Percentiles rank a stretch among this genome's conserved stretches.
These are phyloP conservation scores for Sugiyamaella chiloensis DNA, from an alignment of 805 yeast genomes.

Conservation along the genomic window DNA sequence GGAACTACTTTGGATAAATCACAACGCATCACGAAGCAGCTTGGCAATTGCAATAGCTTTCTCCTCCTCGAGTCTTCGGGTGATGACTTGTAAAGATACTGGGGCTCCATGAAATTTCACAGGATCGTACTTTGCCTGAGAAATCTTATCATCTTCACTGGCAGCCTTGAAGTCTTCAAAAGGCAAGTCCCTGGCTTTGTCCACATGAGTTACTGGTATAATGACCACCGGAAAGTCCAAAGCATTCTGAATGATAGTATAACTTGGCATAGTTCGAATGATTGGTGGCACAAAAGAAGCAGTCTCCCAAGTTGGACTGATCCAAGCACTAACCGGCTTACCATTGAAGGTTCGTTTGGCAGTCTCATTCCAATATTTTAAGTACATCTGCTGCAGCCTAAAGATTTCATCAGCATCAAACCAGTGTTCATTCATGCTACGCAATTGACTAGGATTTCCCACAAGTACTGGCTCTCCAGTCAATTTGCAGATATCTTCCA, in stretches of 20 bases:
- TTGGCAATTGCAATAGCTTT: constrained; percentile 41
- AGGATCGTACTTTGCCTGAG: constrained; percentile 41
- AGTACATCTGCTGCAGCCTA: constrained; percentile 33
- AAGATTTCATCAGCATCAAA: constrained; percentile 11
- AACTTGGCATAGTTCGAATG: constrained; percentile 39
- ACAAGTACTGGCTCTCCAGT: constrained; percentile 19
- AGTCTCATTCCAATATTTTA: constrained; percentile 42
- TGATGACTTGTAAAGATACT: constrained; percentile 52
- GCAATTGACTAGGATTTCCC: constrained; percentile 1
- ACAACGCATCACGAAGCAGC: constrained; percentile 13
- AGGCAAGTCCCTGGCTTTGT: constrained; percentile 41
- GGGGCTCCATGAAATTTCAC: constrained; percentile 51
- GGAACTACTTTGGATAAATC: too few species aligned
- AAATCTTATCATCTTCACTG: constrained; percentile 4
- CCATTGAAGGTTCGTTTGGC: constrained; percentile 6
- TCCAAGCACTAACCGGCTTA: constrained; percentile 17
- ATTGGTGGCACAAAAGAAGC: constrained; percentile 11
- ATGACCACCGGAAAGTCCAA: constrained; percentile 22
- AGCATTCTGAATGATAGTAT: constrained; percentile 20
- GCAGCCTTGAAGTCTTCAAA: constrained; percentile 4
- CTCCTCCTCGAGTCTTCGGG: constrained; percentile 58
- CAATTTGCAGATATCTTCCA: constrained; percentile 4
- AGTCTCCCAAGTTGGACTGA: constrained; percentile 17
- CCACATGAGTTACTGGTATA: constrained; percentile 29
- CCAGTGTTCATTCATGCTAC: constrained; percentile 14